Evolutionary conservation across 306 rosid species (phyloP), one percentile per base, ranked within the genome.

Genomic region (Cotoneaster glaucophyllus): DNA sequence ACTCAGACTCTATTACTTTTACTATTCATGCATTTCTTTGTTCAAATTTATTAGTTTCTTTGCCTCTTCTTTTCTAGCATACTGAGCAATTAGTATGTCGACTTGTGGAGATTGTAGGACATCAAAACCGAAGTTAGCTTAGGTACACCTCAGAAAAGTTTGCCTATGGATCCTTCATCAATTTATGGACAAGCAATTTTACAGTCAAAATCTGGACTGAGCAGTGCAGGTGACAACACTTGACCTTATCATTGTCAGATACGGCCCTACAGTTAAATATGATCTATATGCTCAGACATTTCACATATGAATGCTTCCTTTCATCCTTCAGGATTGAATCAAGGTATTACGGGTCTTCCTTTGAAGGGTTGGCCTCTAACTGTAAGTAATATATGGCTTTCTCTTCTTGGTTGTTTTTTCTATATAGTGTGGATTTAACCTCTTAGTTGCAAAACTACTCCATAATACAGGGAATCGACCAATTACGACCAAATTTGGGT

Each of bases 281-380:
- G 58, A 54, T 61, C 41, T 11, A 11, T 74, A n/a, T 62, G 18
- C 61, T 72, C 29, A 26, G 54, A 64, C 2, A 79, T 25, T 22
- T 67, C 32, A 58, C 24, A 11, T 8, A 13, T 50, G 77, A 34
- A 61, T 61, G 67, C 70, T 80, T 74, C 52, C 31, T 56, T 77
- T 84, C 74, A 48, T 71, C 29, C 76, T 78, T 81, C 80, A 91
- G 98, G 93, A 77, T 64, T 93, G 79, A 93, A 78, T 85, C 80
- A 90, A 19, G 98, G 97, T 64, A 91, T 89, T 77, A 83, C 93
- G 70, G 84, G 90, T 64, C 90, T 93, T 71, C 95, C 98, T 69
- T 70, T 93, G 87, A 93, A 91, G 85, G 98, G 98, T 76, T 93
- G 98, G 98, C 98, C 98, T 78, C 80, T 93, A 73, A 88, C 98